Conservation (phyloP, 2,329 filamentous ascomycete genomes). For the Eurotiales sp. region DNA sequence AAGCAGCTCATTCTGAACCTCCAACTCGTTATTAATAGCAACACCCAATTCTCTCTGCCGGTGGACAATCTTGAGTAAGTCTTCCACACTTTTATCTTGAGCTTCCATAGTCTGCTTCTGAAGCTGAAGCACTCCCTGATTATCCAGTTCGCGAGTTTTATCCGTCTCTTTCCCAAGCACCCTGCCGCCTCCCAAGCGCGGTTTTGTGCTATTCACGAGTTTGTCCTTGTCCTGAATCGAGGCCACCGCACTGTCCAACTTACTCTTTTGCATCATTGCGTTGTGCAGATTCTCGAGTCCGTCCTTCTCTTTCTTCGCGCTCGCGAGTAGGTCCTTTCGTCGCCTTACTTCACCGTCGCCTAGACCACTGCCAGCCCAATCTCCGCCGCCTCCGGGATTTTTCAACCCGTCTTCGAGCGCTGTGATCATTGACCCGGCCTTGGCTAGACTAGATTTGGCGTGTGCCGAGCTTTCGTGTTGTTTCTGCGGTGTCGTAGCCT, state of each 20-base stretch:
- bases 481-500: slow-evolving; percentile 54
- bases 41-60: slow-evolving; percentile 61
- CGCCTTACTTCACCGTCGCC: slow-evolving; percentile 60
- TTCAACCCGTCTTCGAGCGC: slow-evolving; percentile 56
- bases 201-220: slow-evolving; percentile 32
- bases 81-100: slow-evolving; percentile 58
- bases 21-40: slow-evolving; percentile 60
- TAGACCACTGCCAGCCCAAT: slow-evolving; percentile 35
- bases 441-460: slow-evolving; percentile 58
- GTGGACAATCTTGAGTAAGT: slow-evolving; percentile 55
- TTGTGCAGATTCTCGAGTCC: slow-evolving; percentile 58
- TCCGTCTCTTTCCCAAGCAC: slow-evolving; percentile 56
- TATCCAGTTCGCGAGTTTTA: slow-evolving; percentile 60
- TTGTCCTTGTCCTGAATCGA: slow-evolving; percentile 44
- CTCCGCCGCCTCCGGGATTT: slow-evolving; percentile 24
- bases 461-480: slow-evolving; percentile 61
- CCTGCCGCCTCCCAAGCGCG: slow-evolving; percentile 43
- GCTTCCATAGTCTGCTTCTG: slow-evolving; percentile 60
- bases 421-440: slow-evolving; percentile 52
- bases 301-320: slow-evolving; percentile 59
- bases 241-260: slow-evolving; percentile 45
- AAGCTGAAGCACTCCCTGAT: slow-evolving; percentile 60
- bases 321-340: slow-evolving; percentile 55
- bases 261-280: slow-evolving; percentile 53
- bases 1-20: slow-evolving; percentile 59